Evolutionary conservation across 2,329 filamentous ascomycete genomes (phyloP), one percentile per base, ranked within the genome.

Genomic region (Colletotrichum tropicale): DNA sequence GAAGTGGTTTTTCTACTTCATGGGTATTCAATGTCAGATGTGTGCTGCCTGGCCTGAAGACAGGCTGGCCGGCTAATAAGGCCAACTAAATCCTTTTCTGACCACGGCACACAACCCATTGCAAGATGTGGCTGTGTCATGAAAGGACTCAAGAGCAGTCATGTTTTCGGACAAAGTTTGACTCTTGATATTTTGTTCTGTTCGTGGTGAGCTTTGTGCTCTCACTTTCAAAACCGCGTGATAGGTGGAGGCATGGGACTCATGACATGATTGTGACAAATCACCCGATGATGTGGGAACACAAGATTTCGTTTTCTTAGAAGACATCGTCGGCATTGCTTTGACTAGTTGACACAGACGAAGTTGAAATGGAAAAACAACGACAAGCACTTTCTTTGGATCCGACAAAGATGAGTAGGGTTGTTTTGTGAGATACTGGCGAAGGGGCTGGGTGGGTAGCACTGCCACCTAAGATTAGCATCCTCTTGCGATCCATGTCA

Each of bases 261-360:
- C 8, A 58, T 70, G 43, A 74, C 66, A 74, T 65, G 71, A 65
- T 58, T 70, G 66, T 70, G 66, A 74, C 43, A 56, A 65, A 74
- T 60, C 43, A 62, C 8, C n/a, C 36, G 38, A 56, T 9, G 48
- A 12, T 60, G 18, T 43, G 21, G 70, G 34, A 24, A 18, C 55
- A 66, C n/a, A 61, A 12, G 58, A n/a, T 21, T 7, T 48, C 43
- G 8, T 38, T 38, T 21, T 28, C 52, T 38, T 73, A 30, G 55
- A 30, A 26, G n/a, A 38, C 34, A 15, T 38, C 56, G 56, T 38
- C 56, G 24, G 38, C 24, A n/a, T 36, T 52, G 18, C 16, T 18
- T 48, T 48, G 0, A 12, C 10, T 3, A 21, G 18, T 12, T 21
- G 43, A 21, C 43, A 21, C 18, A 48, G 18, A 21, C 6, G 43